Evolutionary conservation across 208 protist species (phyloP), one percentile per base, ranked within the genome.

Genomic region (Crithidia bombi): DNA sequence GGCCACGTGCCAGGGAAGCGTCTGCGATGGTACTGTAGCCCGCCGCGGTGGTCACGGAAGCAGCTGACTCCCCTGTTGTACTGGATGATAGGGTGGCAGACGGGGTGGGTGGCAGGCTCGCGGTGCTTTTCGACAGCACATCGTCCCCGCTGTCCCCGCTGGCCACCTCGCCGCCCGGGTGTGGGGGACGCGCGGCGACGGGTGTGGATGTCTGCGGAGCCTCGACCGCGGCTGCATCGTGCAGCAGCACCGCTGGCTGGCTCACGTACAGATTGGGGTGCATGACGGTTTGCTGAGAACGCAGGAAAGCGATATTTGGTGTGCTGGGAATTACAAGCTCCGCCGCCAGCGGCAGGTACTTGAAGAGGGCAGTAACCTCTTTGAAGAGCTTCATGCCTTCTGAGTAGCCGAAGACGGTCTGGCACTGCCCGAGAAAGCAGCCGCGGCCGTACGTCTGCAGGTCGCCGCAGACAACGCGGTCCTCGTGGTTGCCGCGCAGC

Each of bases 401-500:
- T 11, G 69, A 59, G 51, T 78, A 73, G 43, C 89, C 89, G 51
- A 90, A 89, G 14, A 89, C 61, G 15, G 63, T 69, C 66, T 86
- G 76, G 54, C 86, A 91, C 73, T 94, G 85, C 7, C 75, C 84
- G 7, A 82, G 71, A 64, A 94, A 94, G 70, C 83, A 85, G 68
- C 72, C 75, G 35, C 68, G 62, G 21, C 85, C 89, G 81, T 94
- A 91, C 19, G 78, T 87, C 33, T 74, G 73, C 65, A 83, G 36
- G 58, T 93, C 88, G 10, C 88, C 88, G 63, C 85, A 90, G 36
- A 93, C 85, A 6, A 84, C 85, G 28, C 78, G 85, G 65, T 93
- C 88, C 69, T 96, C 89, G 71, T 96, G 91, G 80, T 96, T 96
- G 49, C 91, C 91, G 41, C 91, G 89, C 35, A 96, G 85, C 65